phyloP scores from a whole-genome alignment of 257 asterid species.

The Solanum sitiens region DNA sequence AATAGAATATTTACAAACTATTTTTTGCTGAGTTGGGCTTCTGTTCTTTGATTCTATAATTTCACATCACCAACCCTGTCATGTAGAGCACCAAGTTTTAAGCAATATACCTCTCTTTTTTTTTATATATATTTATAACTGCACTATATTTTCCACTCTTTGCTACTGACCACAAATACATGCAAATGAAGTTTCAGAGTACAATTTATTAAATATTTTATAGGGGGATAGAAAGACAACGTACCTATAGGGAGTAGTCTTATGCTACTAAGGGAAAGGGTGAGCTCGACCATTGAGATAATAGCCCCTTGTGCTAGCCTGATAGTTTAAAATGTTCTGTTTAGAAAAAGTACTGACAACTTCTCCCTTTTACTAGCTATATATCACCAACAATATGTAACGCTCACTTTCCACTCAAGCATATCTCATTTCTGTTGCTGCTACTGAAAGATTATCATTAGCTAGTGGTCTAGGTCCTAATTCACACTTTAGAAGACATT shows the following conservation, averaged over 20 bases:
- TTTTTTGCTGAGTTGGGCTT: not conserved
- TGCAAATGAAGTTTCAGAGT: not conserved
- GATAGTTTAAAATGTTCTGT: not conserved
- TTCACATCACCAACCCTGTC: not conserved
- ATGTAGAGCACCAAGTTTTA: not conserved
- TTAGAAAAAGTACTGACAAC: not conserved
- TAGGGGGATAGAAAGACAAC: not conserved
- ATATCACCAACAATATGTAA: not conserved
- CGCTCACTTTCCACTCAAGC: not conserved
- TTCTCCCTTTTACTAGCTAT: not conserved
- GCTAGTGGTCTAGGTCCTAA: not conserved
- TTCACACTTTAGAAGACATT: not conserved
- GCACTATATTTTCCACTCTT: not conserved
- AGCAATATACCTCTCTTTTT: not conserved
- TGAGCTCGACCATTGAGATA: not conserved
- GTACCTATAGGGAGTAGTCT: not conserved
- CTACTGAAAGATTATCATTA: not conserved
- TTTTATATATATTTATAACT: not conserved
- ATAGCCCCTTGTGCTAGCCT: not conserved
- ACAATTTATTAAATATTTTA: not conserved
- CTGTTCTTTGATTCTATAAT: not conserved
- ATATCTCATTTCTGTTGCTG: not conserved
- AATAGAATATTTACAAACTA: not conserved
- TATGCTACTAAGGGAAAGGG: not conserved
- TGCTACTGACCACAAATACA: not conserved